phyloP scores from a whole-genome alignment of 306 rosid genomes.

The Nissolia schottii region DNA sequence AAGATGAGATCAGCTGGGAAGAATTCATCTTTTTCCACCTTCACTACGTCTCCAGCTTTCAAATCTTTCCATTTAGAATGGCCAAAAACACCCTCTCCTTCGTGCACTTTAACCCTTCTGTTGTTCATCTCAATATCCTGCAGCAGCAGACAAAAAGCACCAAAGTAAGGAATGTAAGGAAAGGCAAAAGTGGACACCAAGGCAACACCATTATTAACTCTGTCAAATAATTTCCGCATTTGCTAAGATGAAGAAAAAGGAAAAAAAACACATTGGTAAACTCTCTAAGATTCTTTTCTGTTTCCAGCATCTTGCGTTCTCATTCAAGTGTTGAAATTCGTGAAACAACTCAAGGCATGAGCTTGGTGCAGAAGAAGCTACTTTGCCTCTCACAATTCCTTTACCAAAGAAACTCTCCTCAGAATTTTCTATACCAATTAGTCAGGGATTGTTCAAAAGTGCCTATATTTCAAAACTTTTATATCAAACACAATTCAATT shows the following conservation, averaged over 20 bases:
- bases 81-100: conserved; percentile 51
- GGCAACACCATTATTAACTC: not conserved
- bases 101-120: conserved; percentile 61
- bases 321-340: not conserved
- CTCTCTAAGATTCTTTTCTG: not conserved
- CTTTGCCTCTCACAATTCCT: not conserved
- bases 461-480: not conserved
- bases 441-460: not conserved
- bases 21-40: conserved; percentile 75
- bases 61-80: conserved; percentile 69
- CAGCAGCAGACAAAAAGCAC: not conserved
- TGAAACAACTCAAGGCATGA: not conserved
- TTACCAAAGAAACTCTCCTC: not conserved
- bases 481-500: not conserved
- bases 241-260: not conserved
- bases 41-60: conserved; percentile 77
- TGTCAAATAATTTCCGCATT: not conserved
- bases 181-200: not conserved
- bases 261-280: not conserved
- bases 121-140: conserved; percentile 94
- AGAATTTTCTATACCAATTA: not conserved
- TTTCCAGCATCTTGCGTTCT: not conserved
- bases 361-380: not conserved
- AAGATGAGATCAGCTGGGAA: conserved; percentile 93
- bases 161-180: not conserved